phyloP scores from a whole-genome alignment of 164 flowering plant species.

The Dillenia suffruticosa region DNA sequence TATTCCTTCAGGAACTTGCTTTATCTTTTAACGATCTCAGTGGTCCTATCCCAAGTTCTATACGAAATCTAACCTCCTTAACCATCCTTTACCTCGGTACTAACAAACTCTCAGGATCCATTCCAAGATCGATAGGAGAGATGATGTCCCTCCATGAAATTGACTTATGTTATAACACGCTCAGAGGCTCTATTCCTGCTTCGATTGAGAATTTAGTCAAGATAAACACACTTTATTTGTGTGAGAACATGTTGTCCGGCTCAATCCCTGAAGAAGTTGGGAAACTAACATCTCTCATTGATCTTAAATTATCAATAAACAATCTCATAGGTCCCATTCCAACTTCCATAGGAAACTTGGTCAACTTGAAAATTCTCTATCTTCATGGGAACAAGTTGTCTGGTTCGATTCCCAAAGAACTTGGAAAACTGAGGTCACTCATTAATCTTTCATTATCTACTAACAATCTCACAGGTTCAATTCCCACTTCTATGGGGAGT shows the following conservation, averaged over 20 bases:
- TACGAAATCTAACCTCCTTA: neutral
- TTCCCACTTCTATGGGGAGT: neutral
- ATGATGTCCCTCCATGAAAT: neutral
- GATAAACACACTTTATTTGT: neutral
- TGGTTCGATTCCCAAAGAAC: neutral
- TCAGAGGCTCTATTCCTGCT: slow-evolving; percentile 4
- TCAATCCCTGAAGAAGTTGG: neutral
- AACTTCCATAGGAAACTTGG: neutral
- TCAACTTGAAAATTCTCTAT: neutral
- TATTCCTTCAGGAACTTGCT: neutral
- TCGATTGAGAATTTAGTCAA: slow-evolving; percentile 1
- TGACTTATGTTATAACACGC: neutral
- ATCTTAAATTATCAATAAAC: neutral
- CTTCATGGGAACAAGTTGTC: neutral
- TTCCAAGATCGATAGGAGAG: neutral
- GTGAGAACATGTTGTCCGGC: neutral
- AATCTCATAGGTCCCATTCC: neutral
- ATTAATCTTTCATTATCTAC: too few species aligned
- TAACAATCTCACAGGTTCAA: too few species aligned
- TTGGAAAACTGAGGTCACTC: too few species aligned
- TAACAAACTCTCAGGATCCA: neutral
- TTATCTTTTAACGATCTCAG: neutral
- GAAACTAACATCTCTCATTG: neutral
- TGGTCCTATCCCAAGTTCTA: neutral
- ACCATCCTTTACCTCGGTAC: neutral